phyloP scores from a whole-genome alignment of 495 filamentous ascomycete genomes.

The Penicillium ochrochloron region DNA sequence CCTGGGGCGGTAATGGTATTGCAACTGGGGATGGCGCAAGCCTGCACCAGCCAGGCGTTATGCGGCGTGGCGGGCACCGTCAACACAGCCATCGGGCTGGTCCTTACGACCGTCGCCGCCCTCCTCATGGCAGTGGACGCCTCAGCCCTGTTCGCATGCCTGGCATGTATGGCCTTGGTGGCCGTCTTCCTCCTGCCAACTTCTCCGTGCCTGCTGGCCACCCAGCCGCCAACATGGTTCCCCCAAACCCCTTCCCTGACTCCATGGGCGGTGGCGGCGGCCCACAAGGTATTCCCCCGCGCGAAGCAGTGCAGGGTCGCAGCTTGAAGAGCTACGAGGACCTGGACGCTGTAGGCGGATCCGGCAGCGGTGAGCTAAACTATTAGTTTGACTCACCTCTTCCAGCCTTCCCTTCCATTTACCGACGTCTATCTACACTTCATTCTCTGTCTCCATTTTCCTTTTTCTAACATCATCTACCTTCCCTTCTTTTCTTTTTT shows the following conservation, averaged over 20 bases:
- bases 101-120: constrained; percentile 63
- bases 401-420: neutral
- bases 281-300: constrained; percentile 72
- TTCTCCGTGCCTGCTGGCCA: constrained; percentile 46
- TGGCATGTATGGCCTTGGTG: constrained; percentile 40
- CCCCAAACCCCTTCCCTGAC: constrained; percentile 51
- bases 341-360: constrained; percentile 73
- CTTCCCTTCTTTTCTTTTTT: constrained; percentile 12
- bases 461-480: neutral
- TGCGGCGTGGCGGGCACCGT: constrained; percentile 61
- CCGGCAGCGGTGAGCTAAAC: constrained; percentile 63
- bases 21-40: constrained; percentile 42
- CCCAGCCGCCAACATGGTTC: constrained; percentile 48
- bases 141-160: constrained; percentile 49
- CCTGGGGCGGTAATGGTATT: constrained; percentile 52
- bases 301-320: constrained; percentile 86
- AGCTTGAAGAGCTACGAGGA: constrained; percentile 97
- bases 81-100: constrained; percentile 52
- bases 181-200: constrained; percentile 44
- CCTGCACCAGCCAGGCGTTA: constrained; percentile 60
- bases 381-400: constrained; percentile 47
- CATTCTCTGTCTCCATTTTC: neutral
- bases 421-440: neutral
- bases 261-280: constrained; percentile 59
- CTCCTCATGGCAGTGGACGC: constrained; percentile 35